Evolutionary conservation across 2,329 filamentous ascomycete genomes (phyloP), one percentile per base, ranked within the genome.

Genomic region (Penicillium sp.): DNA sequence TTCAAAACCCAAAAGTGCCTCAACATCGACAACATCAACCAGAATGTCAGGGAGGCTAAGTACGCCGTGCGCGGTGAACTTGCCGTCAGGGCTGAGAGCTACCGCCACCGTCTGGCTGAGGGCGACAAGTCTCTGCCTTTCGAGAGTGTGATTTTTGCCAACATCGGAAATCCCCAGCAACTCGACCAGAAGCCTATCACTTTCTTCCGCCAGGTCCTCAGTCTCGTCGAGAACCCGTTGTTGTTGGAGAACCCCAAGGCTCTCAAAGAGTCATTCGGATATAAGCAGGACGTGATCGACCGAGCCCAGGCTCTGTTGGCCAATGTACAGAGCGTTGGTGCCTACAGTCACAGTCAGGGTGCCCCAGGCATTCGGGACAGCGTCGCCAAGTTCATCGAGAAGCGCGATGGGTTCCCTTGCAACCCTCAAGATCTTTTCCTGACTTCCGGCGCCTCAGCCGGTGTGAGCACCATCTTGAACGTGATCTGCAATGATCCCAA

Each of bases 171-270:
- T 77, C 93, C 93, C 3, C 93, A 99, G 75, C 93, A 99, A 75
- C 83, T 99, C 56, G 93, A 96, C 75, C 93, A 99, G 80, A 95
- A 97, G 79, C 93, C 93, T 65, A 92, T 99, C 65, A 99, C 93
- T 61, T 99, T 96, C 80, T 96, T 99, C 83, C 86, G 93, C 62
- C 92, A 99, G 76, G 93, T 99, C 25, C 81, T 93, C 64, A 95
- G 89, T 74, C 72, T 99, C 55, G 74, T 97, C 51, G 93, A 99
- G 78, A 91, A 97, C 77, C 93, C 93, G 0, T 70, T 78, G 49
- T 78, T 99, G 29, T 79, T 99, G 52, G 80, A 95, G 66, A 85
- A 95, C 62, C 83, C 89, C 69, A 82, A 92, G 58, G 84, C 87
- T n/a, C 76, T 97, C 56, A 74, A 84, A 66, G 81, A 84, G 49